A percentile compares a stretch with the other conserved stretches of the same genome.
These are phyloP conservation scores for Ophiocordyceps sinensis DNA, from an alignment of 2,329 filamentous ascomycete genomes.

Conservation along the genomic window DNA sequence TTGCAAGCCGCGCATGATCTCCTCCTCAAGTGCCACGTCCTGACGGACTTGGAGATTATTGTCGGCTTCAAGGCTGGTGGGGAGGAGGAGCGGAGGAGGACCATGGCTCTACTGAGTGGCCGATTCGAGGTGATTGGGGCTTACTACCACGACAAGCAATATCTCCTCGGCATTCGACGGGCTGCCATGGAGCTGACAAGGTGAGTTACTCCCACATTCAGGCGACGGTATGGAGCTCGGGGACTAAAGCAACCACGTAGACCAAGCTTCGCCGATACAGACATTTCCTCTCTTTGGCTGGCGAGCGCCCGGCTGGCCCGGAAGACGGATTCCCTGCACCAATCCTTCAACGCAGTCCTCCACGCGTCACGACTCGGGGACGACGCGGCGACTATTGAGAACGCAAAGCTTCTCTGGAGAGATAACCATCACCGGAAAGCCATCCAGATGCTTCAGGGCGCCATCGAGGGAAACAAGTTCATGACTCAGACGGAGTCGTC, in stretches of 20 bases:
- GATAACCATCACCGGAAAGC: slow-evolving; percentile 89
- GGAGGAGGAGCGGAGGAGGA: slow-evolving; percentile 21
- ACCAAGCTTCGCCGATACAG: slow-evolving; percentile 49
- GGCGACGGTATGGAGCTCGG: neutral
- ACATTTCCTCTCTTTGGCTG: slow-evolving; percentile 76
- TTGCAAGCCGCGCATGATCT: slow-evolving; percentile 71
- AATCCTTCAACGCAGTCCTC: slow-evolving; percentile 86
- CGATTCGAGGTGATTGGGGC: slow-evolving; percentile 83
- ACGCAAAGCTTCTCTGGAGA: slow-evolving; percentile 83
- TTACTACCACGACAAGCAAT: slow-evolving; percentile 87
- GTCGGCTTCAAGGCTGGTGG: slow-evolving; percentile 31
- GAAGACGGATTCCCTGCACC: slow-evolving; percentile 69
- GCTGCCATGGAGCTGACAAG: slow-evolving; percentile 71
- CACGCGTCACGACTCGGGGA: slow-evolving; percentile 77
- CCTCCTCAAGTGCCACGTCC: slow-evolving; percentile 73
- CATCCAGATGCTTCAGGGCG: slow-evolving; percentile 77
- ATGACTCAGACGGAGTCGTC: slow-evolving; percentile 30
- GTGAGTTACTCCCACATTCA: slow-evolving; percentile 26
- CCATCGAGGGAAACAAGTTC: slow-evolving; percentile 71
- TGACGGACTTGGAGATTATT: slow-evolving; percentile 77
- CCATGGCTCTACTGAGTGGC: slow-evolving; percentile 38
- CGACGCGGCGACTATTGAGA: slow-evolving; percentile 81
- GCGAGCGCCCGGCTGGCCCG: slow-evolving; percentile 72
- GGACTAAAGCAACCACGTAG: slow-evolving; percentile 13
- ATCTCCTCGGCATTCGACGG: slow-evolving; percentile 70